Evolutionary conservation across 306 rosid species (phyloP).

Genomic region (Castanospermum australe): DNA sequence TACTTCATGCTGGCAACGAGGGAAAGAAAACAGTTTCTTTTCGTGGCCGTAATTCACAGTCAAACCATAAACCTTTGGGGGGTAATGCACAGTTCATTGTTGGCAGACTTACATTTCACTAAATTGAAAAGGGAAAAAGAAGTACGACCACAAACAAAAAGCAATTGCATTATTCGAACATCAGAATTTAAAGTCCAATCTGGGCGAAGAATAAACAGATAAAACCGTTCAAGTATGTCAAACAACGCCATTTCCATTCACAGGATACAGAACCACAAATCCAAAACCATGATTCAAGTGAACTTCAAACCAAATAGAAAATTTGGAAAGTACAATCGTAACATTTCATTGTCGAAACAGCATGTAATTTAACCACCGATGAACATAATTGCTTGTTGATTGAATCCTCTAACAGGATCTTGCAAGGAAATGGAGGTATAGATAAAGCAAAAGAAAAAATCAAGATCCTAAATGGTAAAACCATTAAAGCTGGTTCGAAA

Average conservation of each 20-base stretch:
- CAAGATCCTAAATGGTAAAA: conserved; percentile 13
- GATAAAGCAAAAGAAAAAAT: not conserved
- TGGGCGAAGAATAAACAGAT: not conserved
- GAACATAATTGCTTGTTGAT: not conserved
- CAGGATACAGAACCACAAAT: not conserved
- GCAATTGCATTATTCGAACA: not conserved
- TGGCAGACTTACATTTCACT: not conserved
- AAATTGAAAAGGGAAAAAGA: not conserved
- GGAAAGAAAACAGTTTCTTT: not conserved
- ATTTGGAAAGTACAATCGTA: not conserved
- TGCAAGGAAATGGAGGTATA: not conserved
- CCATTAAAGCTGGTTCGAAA: not conserved
- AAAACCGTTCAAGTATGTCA: not conserved
- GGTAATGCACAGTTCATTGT: not conserved
- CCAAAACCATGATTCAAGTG: not conserved
- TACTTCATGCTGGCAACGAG: not conserved
- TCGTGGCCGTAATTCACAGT: not conserved
- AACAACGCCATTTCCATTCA: conserved; percentile 10
- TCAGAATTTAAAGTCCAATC: not conserved
- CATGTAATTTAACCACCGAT: not conserved
- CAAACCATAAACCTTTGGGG: not conserved
- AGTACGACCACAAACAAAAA: not conserved
- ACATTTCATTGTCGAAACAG: not conserved
- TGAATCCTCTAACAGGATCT: not conserved
- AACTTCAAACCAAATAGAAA: not conserved